Evolutionary conservation across 495 filamentous ascomycete genomes (phyloP), one percentile per base, ranked within the genome.

Genomic region (Penicillium atrosanguineum): DNA sequence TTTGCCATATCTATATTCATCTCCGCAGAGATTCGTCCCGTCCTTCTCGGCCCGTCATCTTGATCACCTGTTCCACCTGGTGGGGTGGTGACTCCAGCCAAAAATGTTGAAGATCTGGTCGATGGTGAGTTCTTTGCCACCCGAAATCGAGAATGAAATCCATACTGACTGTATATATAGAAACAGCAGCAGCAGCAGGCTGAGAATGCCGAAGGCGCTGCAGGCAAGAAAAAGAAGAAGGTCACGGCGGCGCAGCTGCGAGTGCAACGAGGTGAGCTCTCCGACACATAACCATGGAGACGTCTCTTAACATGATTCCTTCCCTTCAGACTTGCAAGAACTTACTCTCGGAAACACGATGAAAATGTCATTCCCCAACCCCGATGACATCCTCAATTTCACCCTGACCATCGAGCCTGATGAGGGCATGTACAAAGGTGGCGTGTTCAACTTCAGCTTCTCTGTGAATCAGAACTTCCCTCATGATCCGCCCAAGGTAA

Each of bases 51-150:
- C 20, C 21, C 29, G 12, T 14, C 26, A 40, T 34, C 18, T 49
- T 36, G 29, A 11, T 26, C 40, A 47, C 39, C 14, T 29, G 23
- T 26, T 46, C 55, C 55, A 53, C 57, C 52, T 51, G 47, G 56
- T 52, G 62, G 55, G 60, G 57, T 55, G 60, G 60, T 63, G 52
- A 55, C 50, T 68, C 29, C 18, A 44, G 45, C 53, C 83, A 90
- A 72, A 72, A 61, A 98, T 98, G 94, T 79, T 97, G 78, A 98
- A 98, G 73, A 96, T 98, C 79, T 98, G 94, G 94, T 95, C 91
- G 69, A 96, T 98, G 92, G 92, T 95, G 78, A 42, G 83, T 39
- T 48, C 7, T 20, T 29, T 31, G 8, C 23, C 11, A 42, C 44
- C 3, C n/a, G 15, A 7, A 26, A 18, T 14, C 41, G 7, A 26